These are phyloP conservation scores for Exophiala viscosa DNA, from an alignment of 2,329 filamentous ascomycete genomes.

Conservation along the genomic window DNA sequence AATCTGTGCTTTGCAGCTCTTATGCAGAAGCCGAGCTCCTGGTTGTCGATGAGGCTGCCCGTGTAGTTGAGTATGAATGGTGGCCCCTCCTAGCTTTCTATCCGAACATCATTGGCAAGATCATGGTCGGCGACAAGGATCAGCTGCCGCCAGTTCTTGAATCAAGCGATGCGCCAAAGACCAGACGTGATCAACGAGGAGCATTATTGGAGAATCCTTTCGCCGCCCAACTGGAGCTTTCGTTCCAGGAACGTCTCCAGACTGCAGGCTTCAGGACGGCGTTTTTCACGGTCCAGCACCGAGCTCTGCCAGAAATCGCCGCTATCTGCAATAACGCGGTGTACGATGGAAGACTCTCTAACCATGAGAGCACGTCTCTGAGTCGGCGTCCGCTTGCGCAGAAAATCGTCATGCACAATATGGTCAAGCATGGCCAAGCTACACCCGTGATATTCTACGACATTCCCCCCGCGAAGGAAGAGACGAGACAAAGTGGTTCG, in stretches of 20 bases:
- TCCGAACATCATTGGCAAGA: slow-evolving; percentile 1
- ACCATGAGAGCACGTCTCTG: not conserved
- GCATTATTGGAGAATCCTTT: not conserved
- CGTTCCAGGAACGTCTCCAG: slow-evolving; percentile 3
- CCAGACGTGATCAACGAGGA: not conserved
- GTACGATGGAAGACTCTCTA: not conserved
- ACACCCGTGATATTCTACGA: slow-evolving; percentile 5
- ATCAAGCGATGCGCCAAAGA: not conserved
- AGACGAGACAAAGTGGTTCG: not conserved
- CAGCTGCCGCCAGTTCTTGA: not conserved
- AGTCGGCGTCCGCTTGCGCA: not conserved
- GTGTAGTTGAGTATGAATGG: slow-evolving; percentile 9
- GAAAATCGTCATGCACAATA: slow-evolving; percentile 4
- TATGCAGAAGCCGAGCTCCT: slow-evolving; percentile 6
- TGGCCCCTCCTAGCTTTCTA: slow-evolving; percentile 8
- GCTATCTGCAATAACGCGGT: slow-evolving; percentile 6
- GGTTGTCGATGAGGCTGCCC: slow-evolving; percentile 11
- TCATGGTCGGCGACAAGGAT: slow-evolving; percentile 2
- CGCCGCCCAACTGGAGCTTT: not conserved
- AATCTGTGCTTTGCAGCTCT: not conserved
- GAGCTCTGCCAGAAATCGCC: slow-evolving; percentile 7
- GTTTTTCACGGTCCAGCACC: slow-evolving; percentile 10
- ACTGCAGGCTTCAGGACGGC: not conserved
- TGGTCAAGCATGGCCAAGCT: not conserved
- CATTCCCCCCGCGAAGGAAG: not conserved